Conservation (phyloP, 257 asterid species). For the Eucommia ulmoides region DNA sequence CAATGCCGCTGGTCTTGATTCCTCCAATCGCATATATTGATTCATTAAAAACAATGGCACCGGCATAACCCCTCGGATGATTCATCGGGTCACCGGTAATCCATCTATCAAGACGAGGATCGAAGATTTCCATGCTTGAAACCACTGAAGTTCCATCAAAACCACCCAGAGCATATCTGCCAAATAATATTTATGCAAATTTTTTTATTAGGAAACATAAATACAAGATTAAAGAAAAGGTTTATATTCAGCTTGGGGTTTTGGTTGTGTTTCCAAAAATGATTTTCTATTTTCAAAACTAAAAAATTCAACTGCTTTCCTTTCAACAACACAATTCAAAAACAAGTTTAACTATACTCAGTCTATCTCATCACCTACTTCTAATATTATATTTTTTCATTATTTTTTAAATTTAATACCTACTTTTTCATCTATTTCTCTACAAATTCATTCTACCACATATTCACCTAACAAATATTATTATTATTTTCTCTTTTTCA, state of each 20-base stretch:
- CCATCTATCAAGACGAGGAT: conserved; percentile 65
- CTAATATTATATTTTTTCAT: too few relatives aligned
- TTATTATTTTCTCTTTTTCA: too few relatives aligned
- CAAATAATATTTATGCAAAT: conserved; percentile 4
- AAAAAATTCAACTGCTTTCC: too few relatives aligned
- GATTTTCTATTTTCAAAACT: neutral
- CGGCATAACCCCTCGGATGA: conserved; percentile 44
- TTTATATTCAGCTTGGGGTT: neutral
- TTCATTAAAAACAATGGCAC: conserved; percentile 44
- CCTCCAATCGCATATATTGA: conserved; percentile 70
- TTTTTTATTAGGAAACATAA: neutral
- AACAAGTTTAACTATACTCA: too few relatives aligned
- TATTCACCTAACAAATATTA: too few relatives aligned
- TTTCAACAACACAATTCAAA: too few relatives aligned
- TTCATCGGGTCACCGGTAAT: conserved; percentile 45
- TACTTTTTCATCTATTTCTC: too few relatives aligned
- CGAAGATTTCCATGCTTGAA: conserved; percentile 53
- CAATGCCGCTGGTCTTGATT: conserved; percentile 16
- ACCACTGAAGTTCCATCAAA: conserved; percentile 46
- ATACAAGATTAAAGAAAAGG: neutral
- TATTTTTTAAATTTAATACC: too few relatives aligned
- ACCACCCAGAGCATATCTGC: conserved; percentile 77
- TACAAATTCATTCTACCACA: too few relatives aligned
- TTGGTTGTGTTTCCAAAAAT: neutral
- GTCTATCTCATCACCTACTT: too few relatives aligned